A percentile compares a stretch with the other conserved stretches of the same genome.
Evolutionary conservation across 768 basidiomycete species (phyloP).

Genomic region (Termitomyces eurrhizus): DNA sequence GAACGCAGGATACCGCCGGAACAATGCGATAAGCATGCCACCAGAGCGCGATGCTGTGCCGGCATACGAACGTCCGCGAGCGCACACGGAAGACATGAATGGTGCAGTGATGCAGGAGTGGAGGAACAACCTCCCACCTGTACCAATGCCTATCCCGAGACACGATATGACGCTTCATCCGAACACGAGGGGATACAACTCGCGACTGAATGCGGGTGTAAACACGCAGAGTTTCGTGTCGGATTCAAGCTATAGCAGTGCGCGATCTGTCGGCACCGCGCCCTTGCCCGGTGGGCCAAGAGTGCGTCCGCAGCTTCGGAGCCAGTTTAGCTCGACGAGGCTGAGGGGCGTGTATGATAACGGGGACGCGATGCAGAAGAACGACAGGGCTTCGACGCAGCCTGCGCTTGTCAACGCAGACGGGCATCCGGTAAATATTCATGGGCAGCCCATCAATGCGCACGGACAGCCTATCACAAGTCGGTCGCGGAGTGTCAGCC

Average conservation of each 20-base stretch:
- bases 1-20: constrained; percentile 43
- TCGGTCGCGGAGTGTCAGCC: constrained; percentile 77
- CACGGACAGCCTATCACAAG: constrained; percentile 30
- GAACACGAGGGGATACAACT: constrained; percentile 33
- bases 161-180: constrained; percentile 12
- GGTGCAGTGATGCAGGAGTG: constrained; percentile 63
- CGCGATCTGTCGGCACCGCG: constrained; percentile 24
- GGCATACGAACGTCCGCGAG: constrained; percentile 54
- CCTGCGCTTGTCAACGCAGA: constrained; percentile 23
- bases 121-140: constrained; percentile 48
- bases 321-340: constrained; percentile 67
- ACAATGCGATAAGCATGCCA: constrained; percentile 55
- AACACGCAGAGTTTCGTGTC: constrained; percentile 41
- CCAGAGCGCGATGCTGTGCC: constrained; percentile 48
- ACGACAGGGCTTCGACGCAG: constrained; percentile 17
- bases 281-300: constrained; percentile 22
- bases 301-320: constrained; percentile 49
- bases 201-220: constrained; percentile 44
- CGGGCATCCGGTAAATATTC: constrained; percentile 27
- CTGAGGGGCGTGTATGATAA: constrained; percentile 52
- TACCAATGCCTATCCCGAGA: constrained; percentile 25
- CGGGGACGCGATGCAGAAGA: constrained; percentile 23
- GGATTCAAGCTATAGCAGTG: constrained; percentile 32
- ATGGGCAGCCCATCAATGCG: constrained; percentile 24
- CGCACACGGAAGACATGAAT: constrained; percentile 65